These are phyloP conservation scores for Eutrema salsugineum DNA, from an alignment of 441 rosid genomes.

Conservation along the genomic window DNA sequence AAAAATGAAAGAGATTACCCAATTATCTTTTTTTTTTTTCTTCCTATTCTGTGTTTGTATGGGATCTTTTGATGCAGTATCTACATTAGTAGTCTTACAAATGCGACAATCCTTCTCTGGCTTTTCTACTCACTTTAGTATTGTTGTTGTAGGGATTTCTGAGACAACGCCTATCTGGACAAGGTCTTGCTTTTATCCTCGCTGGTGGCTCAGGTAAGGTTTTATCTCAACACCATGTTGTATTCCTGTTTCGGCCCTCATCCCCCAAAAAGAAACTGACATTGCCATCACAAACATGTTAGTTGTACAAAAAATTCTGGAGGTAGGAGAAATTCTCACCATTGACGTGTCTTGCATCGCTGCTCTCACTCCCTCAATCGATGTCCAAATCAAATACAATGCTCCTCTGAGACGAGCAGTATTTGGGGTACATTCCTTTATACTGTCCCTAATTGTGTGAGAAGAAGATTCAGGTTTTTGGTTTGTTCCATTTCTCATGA, in stretches of 20 bases:
- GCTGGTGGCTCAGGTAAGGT: slow-evolving; percentile 86
- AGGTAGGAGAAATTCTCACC: slow-evolving; percentile 70
- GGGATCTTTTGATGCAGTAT: neutral
- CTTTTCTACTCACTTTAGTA: neutral
- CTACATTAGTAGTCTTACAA: neutral
- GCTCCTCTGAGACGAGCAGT: slow-evolving; percentile 83
- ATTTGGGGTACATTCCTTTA: slow-evolving; percentile 59
- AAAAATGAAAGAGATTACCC: neutral
- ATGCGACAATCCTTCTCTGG: neutral
- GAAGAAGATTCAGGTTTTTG: neutral
- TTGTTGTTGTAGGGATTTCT: slow-evolving; percentile 59
- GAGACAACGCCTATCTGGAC: slow-evolving; percentile 82
- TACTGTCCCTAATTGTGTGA: neutral
- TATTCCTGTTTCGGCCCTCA: neutral
- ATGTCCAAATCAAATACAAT: slow-evolving; percentile 75
- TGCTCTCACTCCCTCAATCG: slow-evolving; percentile 60
- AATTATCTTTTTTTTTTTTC: neutral
- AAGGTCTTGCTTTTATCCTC: slow-evolving; percentile 86
- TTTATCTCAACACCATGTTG: neutral
- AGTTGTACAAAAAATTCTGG: slow-evolving; percentile 88
- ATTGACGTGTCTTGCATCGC: slow-evolving; percentile 79
- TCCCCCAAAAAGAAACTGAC: slow-evolving; percentile 7
- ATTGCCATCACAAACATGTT: slow-evolving; percentile 12
- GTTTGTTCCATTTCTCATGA: neutral
- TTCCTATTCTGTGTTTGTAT: neutral